Conservation (phyloP, 2,329 filamentous ascomycete species). For the Phialophora verrucosa region DNA sequence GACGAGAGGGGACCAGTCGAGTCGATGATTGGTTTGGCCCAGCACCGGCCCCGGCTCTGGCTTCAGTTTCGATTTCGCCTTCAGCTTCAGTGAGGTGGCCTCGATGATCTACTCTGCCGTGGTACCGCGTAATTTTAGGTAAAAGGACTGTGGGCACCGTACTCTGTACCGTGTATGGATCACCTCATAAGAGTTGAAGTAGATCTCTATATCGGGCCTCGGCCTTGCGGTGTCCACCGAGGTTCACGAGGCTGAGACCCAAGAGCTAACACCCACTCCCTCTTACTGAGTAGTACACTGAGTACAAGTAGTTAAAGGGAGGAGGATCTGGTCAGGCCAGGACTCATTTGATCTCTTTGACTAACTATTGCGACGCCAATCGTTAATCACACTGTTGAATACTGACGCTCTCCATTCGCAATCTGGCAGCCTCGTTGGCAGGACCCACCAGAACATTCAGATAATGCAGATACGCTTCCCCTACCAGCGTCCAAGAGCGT, state of each 20-base stretch:
- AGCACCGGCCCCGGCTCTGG: no score
- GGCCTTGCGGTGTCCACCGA: conserved; percentile 2
- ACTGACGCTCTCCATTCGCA: background rate
- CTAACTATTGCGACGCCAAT: background rate
- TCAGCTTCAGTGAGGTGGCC: background rate
- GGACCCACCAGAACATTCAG: background rate
- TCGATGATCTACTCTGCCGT: background rate
- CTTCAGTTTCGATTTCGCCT: background rate
- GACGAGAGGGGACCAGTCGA: background rate
- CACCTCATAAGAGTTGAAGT: no score
- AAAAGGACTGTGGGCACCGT: background rate
- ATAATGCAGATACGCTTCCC: background rate
- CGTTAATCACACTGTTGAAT: background rate
- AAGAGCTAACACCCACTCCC: background rate
- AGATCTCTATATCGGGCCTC: background rate
- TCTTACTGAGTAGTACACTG: background rate
- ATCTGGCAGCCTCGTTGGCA: background rate
- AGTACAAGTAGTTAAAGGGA: background rate
- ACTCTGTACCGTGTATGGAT: no score
- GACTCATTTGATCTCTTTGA: background rate
- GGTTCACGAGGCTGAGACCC: conserved; percentile 10
- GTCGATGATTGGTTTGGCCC: background rate
- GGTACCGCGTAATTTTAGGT: background rate
- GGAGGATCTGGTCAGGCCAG: background rate
- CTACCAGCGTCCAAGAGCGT: background rate